These are phyloP conservation scores for Scedosporium apiospermum DNA, from an alignment of 2,329 filamentous ascomycete species.

Conservation along the genomic window DNA sequence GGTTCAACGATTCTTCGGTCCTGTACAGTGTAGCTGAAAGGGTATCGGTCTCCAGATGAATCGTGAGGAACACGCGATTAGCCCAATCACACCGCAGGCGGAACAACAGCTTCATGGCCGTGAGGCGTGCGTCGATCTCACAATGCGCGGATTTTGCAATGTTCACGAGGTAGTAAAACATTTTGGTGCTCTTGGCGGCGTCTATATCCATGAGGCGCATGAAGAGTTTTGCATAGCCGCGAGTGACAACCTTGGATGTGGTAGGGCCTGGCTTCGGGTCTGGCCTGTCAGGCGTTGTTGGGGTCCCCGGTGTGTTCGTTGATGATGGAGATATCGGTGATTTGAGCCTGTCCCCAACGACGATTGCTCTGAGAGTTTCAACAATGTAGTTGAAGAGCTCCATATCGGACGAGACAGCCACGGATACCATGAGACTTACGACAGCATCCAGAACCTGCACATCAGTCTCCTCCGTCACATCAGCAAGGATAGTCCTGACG, in stretches of 20 bases:
- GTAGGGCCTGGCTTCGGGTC: constrained; percentile 25
- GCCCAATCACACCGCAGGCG: constrained; percentile 75
- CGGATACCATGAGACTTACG: constrained; percentile 53
- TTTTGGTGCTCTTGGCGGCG: constrained; percentile 50
- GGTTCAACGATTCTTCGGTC: constrained; percentile 41
- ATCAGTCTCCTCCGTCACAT: constrained; percentile 54
- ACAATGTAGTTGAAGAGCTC: constrained; percentile 50
- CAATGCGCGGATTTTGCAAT: constrained; percentile 51
- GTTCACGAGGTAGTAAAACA: constrained; percentile 54
- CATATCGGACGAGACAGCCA: constrained; percentile 50
- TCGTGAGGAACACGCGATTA: constrained; percentile 63
- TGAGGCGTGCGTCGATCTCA: constrained; percentile 61
- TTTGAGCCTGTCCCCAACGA: constrained; percentile 37
- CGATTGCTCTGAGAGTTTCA: constrained; percentile 39
- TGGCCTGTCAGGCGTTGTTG: constrained; percentile 13
- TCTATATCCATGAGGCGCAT: constrained; percentile 61
- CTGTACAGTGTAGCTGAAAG: constrained; percentile 65
- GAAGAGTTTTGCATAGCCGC: constrained; percentile 67
- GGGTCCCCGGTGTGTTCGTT: constrained; percentile 8
- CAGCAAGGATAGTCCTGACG: constrained; percentile 50
- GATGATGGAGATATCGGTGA: constrained; percentile 26
- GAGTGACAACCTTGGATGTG: constrained; percentile 60
- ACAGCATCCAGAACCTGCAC: constrained; percentile 54
- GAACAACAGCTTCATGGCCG: constrained; percentile 70
- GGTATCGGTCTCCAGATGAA: constrained; percentile 61